Conservation (phyloP, 192 early-diverging fungal species). For the Backusella luteola region DNA sequence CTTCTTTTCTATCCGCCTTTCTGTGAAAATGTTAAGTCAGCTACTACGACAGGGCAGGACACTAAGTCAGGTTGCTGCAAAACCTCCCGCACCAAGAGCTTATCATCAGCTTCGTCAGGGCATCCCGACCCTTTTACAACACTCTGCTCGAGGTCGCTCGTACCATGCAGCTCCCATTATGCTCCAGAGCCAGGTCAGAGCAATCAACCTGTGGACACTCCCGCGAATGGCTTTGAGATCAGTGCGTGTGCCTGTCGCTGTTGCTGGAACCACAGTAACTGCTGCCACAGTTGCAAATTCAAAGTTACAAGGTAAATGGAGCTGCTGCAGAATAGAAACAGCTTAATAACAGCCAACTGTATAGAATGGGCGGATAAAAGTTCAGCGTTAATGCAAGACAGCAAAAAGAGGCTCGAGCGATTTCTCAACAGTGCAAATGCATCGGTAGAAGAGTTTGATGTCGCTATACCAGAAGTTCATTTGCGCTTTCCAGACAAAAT, state of each 20-base stretch:
- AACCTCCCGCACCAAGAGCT: slow-evolving; percentile 1
- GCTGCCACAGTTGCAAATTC: slow-evolving; percentile 60
- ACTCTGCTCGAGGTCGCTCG: not conserved
- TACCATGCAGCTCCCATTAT: slow-evolving; percentile 18
- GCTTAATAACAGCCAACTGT: not conserved
- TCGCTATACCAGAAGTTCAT: slow-evolving; percentile 41
- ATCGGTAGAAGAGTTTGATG: slow-evolving; percentile 31
- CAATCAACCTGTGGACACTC: slow-evolving; percentile 29
- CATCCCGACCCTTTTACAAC: slow-evolving; percentile 4
- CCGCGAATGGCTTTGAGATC: slow-evolving; percentile 46
- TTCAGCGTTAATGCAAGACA: slow-evolving; percentile 32
- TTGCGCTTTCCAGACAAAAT: slow-evolving; percentile 38
- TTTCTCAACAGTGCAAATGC: slow-evolving; percentile 38
- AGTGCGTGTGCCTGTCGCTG: slow-evolving; percentile 56
- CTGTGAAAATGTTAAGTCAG: slow-evolving; percentile 1
- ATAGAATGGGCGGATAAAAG: slow-evolving; percentile 40
- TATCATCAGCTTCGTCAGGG: slow-evolving; percentile 3
- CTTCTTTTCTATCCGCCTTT: not conserved
- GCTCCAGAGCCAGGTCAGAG: slow-evolving; percentile 9
- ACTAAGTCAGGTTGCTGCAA: not conserved
- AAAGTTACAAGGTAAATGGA: slow-evolving; percentile 51
- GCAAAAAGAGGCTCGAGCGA: slow-evolving; percentile 34
- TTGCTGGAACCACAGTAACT: slow-evolving; percentile 57
- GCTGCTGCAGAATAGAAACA: not conserved
- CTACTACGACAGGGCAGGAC: not conserved